Percentiles rank a stretch among this genome's conserved stretches.
Evolutionary conservation across 441 rosid genomes (phyloP).

Genomic region (Francoa sonchifolia): DNA sequence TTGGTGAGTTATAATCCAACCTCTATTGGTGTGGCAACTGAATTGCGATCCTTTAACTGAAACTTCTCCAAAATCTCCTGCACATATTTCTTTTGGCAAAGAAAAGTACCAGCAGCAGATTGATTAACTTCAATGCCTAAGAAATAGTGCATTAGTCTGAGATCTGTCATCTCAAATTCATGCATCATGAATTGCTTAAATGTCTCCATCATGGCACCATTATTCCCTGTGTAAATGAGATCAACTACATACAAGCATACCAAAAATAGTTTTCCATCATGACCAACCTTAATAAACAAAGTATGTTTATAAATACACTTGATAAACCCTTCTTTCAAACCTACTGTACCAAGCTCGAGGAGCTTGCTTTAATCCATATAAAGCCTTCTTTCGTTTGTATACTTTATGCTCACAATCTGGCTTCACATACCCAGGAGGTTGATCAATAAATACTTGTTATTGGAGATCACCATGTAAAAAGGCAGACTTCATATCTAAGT

Average conservation of each 20-base stretch:
- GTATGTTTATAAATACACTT: background rate
- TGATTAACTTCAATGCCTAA: slow-evolving; percentile 1
- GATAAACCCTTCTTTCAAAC: background rate
- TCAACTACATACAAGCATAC: background rate
- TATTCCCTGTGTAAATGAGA: background rate
- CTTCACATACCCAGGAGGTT: background rate
- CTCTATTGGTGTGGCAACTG: background rate
- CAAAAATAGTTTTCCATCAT: background rate
- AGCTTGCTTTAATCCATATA: background rate
- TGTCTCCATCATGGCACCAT: background rate
- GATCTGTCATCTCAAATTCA: slow-evolving; percentile 4
- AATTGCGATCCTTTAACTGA: background rate
- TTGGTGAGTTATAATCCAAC: background rate
- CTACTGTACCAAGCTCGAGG: background rate
- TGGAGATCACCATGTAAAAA: background rate
- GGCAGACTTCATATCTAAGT: background rate
- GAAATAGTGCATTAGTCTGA: background rate
- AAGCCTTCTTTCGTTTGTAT: background rate
- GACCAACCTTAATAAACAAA: background rate
- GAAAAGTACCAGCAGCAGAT: background rate
- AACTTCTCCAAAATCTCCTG: background rate
- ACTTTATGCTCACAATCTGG: background rate
- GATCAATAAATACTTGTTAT: background rate
- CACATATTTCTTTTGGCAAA: slow-evolving; percentile 1
- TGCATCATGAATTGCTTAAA: background rate